A percentile compares a stretch with the other conserved stretches of the same genome.
Conservation (phyloP, 2,329 filamentous ascomycete species). For the Aspergillus sp. region DNA sequence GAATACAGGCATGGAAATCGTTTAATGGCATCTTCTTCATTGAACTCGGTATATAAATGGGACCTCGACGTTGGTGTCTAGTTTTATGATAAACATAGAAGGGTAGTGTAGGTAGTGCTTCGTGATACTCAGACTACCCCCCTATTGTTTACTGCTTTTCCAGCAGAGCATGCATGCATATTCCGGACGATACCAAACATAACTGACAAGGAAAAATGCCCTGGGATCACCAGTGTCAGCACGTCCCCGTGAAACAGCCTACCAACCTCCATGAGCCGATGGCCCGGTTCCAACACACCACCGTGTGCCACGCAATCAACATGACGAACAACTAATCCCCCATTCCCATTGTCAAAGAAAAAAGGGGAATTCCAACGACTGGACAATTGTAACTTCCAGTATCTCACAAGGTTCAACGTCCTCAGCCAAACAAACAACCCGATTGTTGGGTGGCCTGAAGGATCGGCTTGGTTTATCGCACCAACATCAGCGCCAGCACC, state of each 20-base stretch:
- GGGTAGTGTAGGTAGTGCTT: background rate
- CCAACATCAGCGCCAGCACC: background rate
- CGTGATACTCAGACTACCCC: background rate
- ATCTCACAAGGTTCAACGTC: background rate
- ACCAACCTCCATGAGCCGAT: background rate
- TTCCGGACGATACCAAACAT: background rate
- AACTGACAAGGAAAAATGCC: background rate
- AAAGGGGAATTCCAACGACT: background rate
- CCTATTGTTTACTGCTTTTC: background rate
- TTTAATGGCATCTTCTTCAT: background rate
- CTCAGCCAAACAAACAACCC: background rate
- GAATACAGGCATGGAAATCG: too few species aligned
- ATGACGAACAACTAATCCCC: background rate
- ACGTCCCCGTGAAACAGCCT: background rate
- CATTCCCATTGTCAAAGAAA: background rate
- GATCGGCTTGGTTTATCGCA: background rate
- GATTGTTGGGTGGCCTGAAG: background rate
- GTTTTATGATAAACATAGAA: background rate
- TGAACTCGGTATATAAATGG: background rate
- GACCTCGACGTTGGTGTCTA: too few species aligned
- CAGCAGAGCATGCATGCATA: background rate
- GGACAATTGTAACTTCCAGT: background rate
- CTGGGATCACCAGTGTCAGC: background rate
- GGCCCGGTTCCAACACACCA: background rate
- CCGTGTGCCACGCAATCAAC: background rate